phyloP scores from a whole-genome alignment of 2,329 filamentous ascomycete genomes.

The Xylariaceae sp. region DNA sequence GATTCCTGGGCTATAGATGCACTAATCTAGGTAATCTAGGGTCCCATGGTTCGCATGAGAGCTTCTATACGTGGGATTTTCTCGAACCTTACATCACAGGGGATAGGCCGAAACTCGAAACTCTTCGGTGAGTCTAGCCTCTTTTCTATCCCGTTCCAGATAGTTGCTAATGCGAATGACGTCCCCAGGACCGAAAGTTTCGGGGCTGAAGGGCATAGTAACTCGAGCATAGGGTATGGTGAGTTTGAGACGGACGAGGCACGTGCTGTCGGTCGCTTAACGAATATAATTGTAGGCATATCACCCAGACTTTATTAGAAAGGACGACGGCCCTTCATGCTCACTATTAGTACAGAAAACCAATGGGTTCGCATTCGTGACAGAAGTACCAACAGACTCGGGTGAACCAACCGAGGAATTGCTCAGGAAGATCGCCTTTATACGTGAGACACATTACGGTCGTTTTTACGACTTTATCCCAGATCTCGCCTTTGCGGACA shows the following conservation, averaged over 20 bases:
- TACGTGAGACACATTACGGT: constrained; percentile 88
- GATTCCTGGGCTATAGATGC: not conserved
- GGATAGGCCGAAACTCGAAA: constrained; percentile 34
- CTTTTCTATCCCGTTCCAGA: not conserved
- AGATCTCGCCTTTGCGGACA: constrained; percentile 82
- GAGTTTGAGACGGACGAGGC: constrained; percentile 55
- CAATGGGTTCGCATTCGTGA: constrained; percentile 75
- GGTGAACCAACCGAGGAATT: constrained; percentile 70
- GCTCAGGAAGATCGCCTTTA: constrained; percentile 77
- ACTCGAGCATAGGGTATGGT: constrained; percentile 48
- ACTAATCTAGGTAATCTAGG: constrained; percentile 41
- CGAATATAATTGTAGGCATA: constrained; percentile 53
- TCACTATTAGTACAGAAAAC: constrained; percentile 46
- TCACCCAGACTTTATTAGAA: not conserved
- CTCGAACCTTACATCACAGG: constrained; percentile 45
- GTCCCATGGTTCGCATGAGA: constrained; percentile 58
- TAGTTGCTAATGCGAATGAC: constrained; percentile 3
- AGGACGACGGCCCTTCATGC: not conserved
- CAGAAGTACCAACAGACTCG: constrained; percentile 58
- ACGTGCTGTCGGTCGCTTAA: constrained; percentile 55
- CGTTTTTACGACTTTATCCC: constrained; percentile 77
- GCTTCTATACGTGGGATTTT: constrained; percentile 63
- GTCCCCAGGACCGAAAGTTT: constrained; percentile 22
- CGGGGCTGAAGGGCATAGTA: constrained; percentile 33
- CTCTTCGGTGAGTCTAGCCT: constrained; percentile 30